A percentile compares a stretch with the other conserved stretches of the same genome.
Evolutionary conservation across 768 basidiomycete genomes (phyloP).

Genomic region (Hemileccinum rubropunctum): DNA sequence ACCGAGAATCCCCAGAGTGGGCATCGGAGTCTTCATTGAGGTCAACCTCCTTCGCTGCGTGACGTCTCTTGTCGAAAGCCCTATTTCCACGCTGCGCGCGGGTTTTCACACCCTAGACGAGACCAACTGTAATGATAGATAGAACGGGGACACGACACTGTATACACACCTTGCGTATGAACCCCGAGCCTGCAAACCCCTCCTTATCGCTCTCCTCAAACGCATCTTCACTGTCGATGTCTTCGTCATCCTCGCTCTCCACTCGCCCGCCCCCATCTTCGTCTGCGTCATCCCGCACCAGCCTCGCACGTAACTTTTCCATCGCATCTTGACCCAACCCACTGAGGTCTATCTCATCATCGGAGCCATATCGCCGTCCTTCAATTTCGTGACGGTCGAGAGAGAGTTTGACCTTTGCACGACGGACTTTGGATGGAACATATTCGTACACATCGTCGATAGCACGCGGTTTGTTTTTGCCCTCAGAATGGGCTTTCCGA

Average conservation of each 20-base stretch:
- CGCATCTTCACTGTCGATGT: constrained; percentile 81
- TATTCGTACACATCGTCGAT: constrained; percentile 66
- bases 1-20: constrained; percentile 19
- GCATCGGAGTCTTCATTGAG: constrained; percentile 56
- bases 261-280: constrained; percentile 40
- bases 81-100: constrained; percentile 17
- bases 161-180: constrained; percentile 24
- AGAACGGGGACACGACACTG: not conserved
- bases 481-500: constrained; percentile 31
- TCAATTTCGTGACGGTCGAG: constrained; percentile 56
- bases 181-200: constrained; percentile 62
- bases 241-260: constrained; percentile 75
- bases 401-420: constrained; percentile 51
- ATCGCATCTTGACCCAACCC: constrained; percentile 27
- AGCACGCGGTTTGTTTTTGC: constrained; percentile 23
- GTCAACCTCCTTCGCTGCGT: constrained; percentile 53
- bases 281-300: constrained; percentile 53
- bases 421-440: constrained; percentile 43
- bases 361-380: constrained; percentile 30
- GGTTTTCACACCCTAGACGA: constrained; percentile 23
- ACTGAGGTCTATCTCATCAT: constrained; percentile 39
- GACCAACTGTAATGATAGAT: not conserved
- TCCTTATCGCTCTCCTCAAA: constrained; percentile 83
- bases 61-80: constrained; percentile 24
- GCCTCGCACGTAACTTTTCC: constrained; percentile 39